Base-by-base conservation (phyloP, 2,329 filamentous ascomycete species). In the Hansfordia pulvinata region DNA sequence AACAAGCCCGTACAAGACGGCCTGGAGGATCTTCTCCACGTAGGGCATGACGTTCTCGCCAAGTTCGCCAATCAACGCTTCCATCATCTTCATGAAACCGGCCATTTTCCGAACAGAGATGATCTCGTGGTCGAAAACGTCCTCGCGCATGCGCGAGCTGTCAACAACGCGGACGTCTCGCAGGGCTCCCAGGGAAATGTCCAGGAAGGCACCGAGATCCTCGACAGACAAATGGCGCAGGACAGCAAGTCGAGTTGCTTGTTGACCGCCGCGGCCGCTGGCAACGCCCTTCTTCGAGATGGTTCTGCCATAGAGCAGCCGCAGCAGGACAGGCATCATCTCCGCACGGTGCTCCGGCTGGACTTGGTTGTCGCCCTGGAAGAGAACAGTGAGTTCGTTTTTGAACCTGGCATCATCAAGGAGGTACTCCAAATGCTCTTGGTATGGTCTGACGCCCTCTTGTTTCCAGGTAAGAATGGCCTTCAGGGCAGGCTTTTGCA, bases 361-460 rank as follows among this genome's bases (percentile, higher is more conserved):
- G 36, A 94, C 78, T 29, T 76, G 54, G 30, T 74, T 74, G 11
- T 81, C 76, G 10, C 78, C 69, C 43, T 84, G 78, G 28, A 98
- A 67, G 36, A 98, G 79, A 4, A 90, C 73, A 1, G 84, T 78
- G n/a, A 98, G 65, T 47, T 96, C 88, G 43, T 96, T 90, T 44
- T 85, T 83, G 54, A 96, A 93, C 25, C 82, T 71, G 14, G 81
- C 76, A 35, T 96, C 90, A 38, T 98, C 90, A 7, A 96, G 67
- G 2, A 98, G 62, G 40, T 84, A 86, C 34, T 84, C 67, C 14
- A 98, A 54, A 39, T 86, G 83, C 39, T 94, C 85, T 41, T 85
- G 73, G 44, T 96, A 93, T 1, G 75, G 65, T 32, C 66, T 67
- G 26, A 98, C 62, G 7, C 67, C 73, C 3, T 76, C 64, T 31